A percentile compares a stretch with the other conserved stretches of the same genome.
phyloP scores from a whole-genome alignment of 2,329 filamentous ascomycete genomes.

The Calonectria pauciramosa region DNA sequence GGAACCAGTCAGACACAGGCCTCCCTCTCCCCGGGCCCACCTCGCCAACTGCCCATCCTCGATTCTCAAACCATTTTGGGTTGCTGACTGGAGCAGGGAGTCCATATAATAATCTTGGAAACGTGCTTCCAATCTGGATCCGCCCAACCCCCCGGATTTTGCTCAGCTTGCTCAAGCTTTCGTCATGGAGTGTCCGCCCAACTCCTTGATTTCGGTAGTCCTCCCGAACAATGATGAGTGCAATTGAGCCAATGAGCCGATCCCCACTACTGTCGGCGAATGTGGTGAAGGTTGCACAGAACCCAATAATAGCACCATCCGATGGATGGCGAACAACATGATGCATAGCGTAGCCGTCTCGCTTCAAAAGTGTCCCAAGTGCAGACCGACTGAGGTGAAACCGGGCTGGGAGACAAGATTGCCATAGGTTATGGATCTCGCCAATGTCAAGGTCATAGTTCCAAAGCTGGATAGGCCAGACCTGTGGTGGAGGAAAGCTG shows the following conservation, averaged over 20 bases:
- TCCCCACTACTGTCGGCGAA: conserved; percentile 67
- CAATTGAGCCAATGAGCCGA: conserved; percentile 68
- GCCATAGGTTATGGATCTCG: conserved; percentile 63
- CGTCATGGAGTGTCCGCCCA: conserved; percentile 65
- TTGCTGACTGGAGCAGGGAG: conserved; percentile 59
- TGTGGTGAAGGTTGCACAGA: conserved; percentile 72
- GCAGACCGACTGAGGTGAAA: conserved; percentile 60
- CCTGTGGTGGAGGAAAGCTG: conserved; percentile 43
- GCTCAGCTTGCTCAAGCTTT: conserved; percentile 63
- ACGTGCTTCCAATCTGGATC: conserved; percentile 70
- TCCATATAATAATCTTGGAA: conserved; percentile 70
- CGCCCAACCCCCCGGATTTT: conserved; percentile 66
- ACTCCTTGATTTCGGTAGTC: conserved; percentile 64
- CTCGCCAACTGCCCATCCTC: conserved; percentile 66
- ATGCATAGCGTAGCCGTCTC: conserved; percentile 70
- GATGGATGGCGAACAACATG: conserved; percentile 66
- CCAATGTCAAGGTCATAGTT: conserved; percentile 55
- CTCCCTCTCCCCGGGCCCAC: conserved; percentile 61
- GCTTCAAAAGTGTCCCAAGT: conserved; percentile 63
- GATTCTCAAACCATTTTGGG: conserved; percentile 66
- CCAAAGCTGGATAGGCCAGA: conserved; percentile 60
- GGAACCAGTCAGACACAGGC: conserved; percentile 66
- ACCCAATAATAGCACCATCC: conserved; percentile 61
- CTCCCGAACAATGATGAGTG: conserved; percentile 65
- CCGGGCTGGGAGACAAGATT: conserved; percentile 54